phyloP scores from a whole-genome alignment of 2,329 filamentous ascomycete species.

The Metarhizium sp. region DNA sequence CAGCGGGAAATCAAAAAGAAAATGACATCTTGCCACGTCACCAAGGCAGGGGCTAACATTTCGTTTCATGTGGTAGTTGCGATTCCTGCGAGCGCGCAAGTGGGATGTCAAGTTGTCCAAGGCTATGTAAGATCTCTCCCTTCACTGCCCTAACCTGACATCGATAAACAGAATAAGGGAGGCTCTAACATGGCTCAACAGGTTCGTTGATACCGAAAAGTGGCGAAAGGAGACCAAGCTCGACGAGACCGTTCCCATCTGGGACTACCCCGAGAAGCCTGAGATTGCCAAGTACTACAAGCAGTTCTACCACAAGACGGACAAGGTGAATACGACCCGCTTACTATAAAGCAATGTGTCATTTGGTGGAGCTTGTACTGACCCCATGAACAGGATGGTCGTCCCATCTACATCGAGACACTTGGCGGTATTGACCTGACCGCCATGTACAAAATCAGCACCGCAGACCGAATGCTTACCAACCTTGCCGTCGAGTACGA shows the following conservation, averaged over 20 bases:
- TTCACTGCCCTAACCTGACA: too few species aligned
- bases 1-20: neutral
- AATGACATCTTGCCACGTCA: neutral
- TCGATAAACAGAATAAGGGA: neutral
- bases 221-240: slow-evolving; percentile 85
- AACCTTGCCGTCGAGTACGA: slow-evolving; percentile 98
- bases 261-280: slow-evolving; percentile 79
- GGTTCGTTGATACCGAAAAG: slow-evolving; percentile 84
- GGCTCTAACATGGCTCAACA: slow-evolving; percentile 26
- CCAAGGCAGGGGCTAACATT: neutral
- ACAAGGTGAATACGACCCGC: slow-evolving; percentile 47
- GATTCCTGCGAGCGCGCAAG: slow-evolving; percentile 89
- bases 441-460: slow-evolving; percentile 89
- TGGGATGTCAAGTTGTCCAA: slow-evolving; percentile 80
- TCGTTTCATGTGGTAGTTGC: slow-evolving; percentile 42
- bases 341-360: neutral
- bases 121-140: slow-evolving; percentile 56
- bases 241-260: slow-evolving; percentile 68
- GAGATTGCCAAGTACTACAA: slow-evolving; percentile 87
- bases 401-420: slow-evolving; percentile 94
- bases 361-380: neutral
- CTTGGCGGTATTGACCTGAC: slow-evolving; percentile 86
- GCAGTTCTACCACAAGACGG: slow-evolving; percentile 98
- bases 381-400: slow-evolving; percentile 60
- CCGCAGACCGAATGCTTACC: slow-evolving; percentile 84